Evolutionary conservation across 495 filamentous ascomycete species (phyloP).

Genomic region (Penicillium ochrochloron): DNA sequence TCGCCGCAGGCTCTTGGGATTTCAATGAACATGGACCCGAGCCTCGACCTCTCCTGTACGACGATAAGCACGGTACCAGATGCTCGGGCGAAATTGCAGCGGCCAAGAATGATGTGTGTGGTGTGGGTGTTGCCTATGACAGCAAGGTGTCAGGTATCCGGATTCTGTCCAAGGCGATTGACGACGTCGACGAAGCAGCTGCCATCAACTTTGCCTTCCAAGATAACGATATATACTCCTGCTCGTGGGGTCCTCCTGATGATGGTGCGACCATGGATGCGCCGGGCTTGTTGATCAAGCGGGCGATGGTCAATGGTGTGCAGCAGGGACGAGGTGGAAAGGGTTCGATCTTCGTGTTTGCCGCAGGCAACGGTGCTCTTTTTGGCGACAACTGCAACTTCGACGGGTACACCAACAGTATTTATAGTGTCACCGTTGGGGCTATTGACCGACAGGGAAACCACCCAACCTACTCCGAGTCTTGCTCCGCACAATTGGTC

Average conservation of each 20-base stretch:
- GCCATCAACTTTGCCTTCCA: conserved; percentile 92
- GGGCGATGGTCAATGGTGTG: conserved; percentile 88
- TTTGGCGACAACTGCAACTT: conserved; percentile 97
- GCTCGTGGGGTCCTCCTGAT: conserved; percentile 96
- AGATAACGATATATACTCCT: conserved; percentile 95
- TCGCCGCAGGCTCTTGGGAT: conserved; percentile 88
- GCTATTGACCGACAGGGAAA: conserved; percentile 84
- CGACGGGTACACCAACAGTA: conserved; percentile 98
- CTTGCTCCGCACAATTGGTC: conserved; percentile 91
- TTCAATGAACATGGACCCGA: conserved; percentile 85
- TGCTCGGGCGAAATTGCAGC: conserved; percentile 95
- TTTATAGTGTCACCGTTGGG: conserved; percentile 96
- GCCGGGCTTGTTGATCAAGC: conserved; percentile 83
- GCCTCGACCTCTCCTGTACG: conserved; percentile 75
- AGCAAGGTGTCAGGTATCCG: conserved; percentile 87
- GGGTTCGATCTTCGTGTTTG: conserved; percentile 97
- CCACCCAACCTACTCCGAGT: conserved; percentile 93
- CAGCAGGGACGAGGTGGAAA: conserved; percentile 82
- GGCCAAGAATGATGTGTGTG: conserved; percentile 89
- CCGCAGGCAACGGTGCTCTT: conserved; percentile 90
- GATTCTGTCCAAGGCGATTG: conserved; percentile 87
- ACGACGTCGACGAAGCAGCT: conserved; percentile 87
- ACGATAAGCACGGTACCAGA: conserved; percentile 89
- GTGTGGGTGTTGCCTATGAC: conserved; percentile 92
- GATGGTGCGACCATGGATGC: conserved; percentile 93